phyloP scores from a whole-genome alignment of 2,329 filamentous ascomycete genomes.

The Teratosphaeria gauchensis region DNA sequence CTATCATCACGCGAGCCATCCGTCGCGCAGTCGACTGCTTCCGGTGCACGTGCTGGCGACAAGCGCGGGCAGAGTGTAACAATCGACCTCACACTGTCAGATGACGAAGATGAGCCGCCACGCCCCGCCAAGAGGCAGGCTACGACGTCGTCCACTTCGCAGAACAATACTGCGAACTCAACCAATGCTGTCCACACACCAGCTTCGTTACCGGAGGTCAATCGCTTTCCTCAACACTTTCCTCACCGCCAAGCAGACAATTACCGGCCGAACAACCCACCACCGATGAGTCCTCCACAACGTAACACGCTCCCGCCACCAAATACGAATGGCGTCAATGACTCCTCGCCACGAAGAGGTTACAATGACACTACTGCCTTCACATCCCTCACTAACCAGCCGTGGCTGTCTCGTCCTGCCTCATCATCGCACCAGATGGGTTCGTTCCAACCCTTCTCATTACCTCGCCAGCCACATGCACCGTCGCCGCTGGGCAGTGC shows the following conservation, averaged over 20 bases:
- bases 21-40: conserved; percentile 21
- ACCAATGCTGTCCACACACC: conserved; percentile 4
- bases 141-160: not conserved
- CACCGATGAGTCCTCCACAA: not conserved
- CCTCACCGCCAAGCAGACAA: conserved; percentile 4
- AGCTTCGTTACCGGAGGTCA: conserved; percentile 5
- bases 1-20: conserved; percentile 36
- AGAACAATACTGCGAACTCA: not conserved
- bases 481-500: conserved; percentile 8
- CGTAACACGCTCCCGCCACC: not conserved
- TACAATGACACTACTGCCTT: not conserved
- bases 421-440: not conserved
- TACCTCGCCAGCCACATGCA: conserved; percentile 2
- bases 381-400: not conserved
- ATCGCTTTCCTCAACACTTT: conserved; percentile 1
- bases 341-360: not conserved
- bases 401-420: not conserved
- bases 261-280: conserved; percentile 2
- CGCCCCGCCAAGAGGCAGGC: conserved; percentile 24
- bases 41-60: conserved; percentile 25
- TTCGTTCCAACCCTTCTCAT: conserved; percentile 1
- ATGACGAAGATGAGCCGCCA: conserved; percentile 35
- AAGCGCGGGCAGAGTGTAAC: conserved; percentile 38
- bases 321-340: not conserved
- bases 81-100: conserved; percentile 40